Evolutionary conservation across 129 eudicot species (phyloP).

Genomic region (Ambrosia trifida): DNA sequence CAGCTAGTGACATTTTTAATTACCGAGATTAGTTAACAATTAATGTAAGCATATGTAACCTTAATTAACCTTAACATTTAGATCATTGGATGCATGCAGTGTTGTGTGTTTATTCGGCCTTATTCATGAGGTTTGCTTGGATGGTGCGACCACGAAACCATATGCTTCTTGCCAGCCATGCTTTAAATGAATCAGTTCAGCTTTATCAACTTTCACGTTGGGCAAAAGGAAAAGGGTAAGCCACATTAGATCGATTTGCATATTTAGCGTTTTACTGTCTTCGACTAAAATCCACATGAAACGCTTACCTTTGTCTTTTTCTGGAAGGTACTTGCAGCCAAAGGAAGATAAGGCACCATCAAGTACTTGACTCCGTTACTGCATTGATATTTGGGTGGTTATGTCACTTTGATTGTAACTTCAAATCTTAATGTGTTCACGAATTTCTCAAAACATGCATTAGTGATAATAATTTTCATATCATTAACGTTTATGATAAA

Average conservation of each 20-base stretch:
- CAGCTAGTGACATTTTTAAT: not conserved
- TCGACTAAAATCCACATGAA: not conserved
- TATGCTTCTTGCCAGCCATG: slow-evolving; percentile 85
- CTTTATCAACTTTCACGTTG: slow-evolving; percentile 85
- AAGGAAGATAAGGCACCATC: not conserved
- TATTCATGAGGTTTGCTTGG: slow-evolving; percentile 99
- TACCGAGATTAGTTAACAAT: slow-evolving; percentile 13
- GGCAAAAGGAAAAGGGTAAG: slow-evolving; percentile 71
- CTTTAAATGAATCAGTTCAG: slow-evolving; percentile 86
- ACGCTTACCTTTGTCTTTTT: not conserved
- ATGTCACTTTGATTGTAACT: not conserved
- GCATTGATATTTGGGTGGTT: not conserved
- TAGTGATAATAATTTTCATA: not conserved
- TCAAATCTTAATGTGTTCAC: not conserved
- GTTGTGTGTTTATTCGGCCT: slow-evolving; percentile 80
- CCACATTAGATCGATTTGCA: too few relatives aligned
- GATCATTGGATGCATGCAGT: slow-evolving; percentile 32
- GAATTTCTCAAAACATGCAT: not conserved
- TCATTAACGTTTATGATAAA: too few relatives aligned
- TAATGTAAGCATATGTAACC: not conserved
- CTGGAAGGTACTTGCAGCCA: not conserved
- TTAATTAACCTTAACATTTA: slow-evolving; percentile 3
- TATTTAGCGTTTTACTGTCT: not conserved
- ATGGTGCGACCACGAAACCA: slow-evolving; percentile 92
- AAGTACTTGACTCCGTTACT: not conserved